Evolutionary conservation across 345 rosid species (phyloP).

Genomic region (Salix purpurea): DNA sequence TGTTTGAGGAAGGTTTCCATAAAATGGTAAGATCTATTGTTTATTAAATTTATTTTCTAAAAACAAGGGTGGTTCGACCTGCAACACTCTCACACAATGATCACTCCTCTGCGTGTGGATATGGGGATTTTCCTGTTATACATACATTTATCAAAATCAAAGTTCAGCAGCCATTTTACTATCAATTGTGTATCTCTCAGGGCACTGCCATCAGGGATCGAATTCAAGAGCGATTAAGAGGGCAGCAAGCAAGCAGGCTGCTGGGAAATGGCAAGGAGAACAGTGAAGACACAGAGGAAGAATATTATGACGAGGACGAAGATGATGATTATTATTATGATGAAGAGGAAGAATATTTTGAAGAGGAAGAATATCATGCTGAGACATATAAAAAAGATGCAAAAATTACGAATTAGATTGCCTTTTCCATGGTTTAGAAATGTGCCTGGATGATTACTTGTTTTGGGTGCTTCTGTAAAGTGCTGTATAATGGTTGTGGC

Average conservation of each 20-base stretch:
- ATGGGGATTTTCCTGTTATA: background rate
- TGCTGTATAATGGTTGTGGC: background rate
- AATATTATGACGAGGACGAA: constrained; percentile 15
- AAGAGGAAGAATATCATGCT: constrained; percentile 35
- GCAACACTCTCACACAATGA: background rate
- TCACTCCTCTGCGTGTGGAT: background rate
- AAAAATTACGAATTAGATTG: constrained; percentile 22
- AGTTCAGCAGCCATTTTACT: background rate
- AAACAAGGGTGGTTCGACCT: too few relatives aligned
- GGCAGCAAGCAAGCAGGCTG: constrained; percentile 36
- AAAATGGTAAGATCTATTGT: constrained; percentile 62
- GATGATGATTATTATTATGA: background rate
- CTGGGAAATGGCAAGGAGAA: constrained; percentile 33
- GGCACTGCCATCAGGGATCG: constrained; percentile 83
- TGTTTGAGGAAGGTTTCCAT: constrained; percentile 98
- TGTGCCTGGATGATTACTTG: background rate
- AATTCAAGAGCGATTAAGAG: constrained; percentile 69
- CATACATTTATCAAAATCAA: background rate
- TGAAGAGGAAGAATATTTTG: constrained; percentile 13
- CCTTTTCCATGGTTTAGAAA: background rate
- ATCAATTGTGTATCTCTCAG: constrained; percentile 23
- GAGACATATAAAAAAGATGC: constrained; percentile 30
- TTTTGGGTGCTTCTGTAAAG: background rate
- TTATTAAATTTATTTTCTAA: background rate
- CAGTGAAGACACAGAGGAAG: constrained; percentile 29